These are phyloP conservation scores for Exophiala lecanii-corni DNA, from an alignment of 2,329 filamentous ascomycete species.

Conservation along the genomic window DNA sequence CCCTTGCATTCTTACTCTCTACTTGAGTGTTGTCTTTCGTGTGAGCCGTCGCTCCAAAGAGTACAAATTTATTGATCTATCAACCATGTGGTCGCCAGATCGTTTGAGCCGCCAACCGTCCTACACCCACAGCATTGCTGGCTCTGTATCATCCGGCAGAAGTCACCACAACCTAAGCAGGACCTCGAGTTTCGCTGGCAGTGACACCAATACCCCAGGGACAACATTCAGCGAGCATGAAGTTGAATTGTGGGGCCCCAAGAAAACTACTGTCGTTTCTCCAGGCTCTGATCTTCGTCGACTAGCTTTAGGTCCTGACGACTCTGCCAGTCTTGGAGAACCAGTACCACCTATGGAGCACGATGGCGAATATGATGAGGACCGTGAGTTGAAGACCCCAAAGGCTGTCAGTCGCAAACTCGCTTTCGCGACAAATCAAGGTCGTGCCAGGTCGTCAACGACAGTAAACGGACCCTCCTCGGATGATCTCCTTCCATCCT, in stretches of 20 bases:
- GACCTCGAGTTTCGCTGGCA: slow-evolving; percentile 7
- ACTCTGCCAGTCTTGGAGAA: background rate
- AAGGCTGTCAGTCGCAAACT: slow-evolving; percentile 1
- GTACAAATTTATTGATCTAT: too few species aligned
- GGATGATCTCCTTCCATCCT: background rate
- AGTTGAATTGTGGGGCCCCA: slow-evolving; percentile 6
- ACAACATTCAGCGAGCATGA: background rate
- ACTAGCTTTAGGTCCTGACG: background rate
- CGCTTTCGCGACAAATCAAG: slow-evolving; percentile 3
- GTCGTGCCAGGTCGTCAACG: slow-evolving; percentile 1
- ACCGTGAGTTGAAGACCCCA: slow-evolving; percentile 18
- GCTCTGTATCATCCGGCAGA: slow-evolving; percentile 5
- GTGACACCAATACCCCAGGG: background rate
- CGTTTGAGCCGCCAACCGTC: background rate
- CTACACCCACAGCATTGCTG: slow-evolving; percentile 4
- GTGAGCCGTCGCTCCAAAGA: too few species aligned
- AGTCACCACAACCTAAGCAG: background rate
- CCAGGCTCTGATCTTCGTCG: background rate
- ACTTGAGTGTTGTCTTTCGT: too few species aligned
- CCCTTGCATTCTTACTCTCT: too few species aligned
- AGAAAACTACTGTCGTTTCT: slow-evolving; percentile 1
- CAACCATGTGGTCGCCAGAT: background rate
- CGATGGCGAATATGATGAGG: slow-evolving; percentile 4
- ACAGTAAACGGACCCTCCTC: background rate
- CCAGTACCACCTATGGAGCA: background rate